These are phyloP conservation scores for Russula brevipes DNA, from an alignment of 768 basidiomycete species.

Conservation along the genomic window DNA sequence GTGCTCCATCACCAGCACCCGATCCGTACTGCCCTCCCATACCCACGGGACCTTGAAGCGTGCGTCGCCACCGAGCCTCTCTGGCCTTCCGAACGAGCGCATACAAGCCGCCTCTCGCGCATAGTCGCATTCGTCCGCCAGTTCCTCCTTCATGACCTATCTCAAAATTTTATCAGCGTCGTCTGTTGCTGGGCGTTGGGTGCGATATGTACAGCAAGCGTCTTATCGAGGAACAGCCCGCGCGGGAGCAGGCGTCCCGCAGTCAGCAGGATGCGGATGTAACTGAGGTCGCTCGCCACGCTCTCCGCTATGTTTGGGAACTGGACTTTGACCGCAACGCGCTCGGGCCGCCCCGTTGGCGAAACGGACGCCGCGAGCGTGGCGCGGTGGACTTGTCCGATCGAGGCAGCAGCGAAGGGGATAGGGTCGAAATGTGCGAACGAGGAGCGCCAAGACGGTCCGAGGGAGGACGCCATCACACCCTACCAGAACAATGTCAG, in stretches of 20 bases:
- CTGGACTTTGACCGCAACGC: constrained; percentile 84
- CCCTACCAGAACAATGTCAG: constrained; percentile 33
- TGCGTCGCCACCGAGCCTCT: constrained; percentile 49
- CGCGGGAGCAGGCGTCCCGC: constrained; percentile 78
- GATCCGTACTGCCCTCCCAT: constrained; percentile 73
- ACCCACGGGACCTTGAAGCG: constrained; percentile 85
- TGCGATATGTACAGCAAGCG: constrained; percentile 58
- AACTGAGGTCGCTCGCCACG: constrained; percentile 82
- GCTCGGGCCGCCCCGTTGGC: constrained; percentile 50
- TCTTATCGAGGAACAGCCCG: constrained; percentile 86
- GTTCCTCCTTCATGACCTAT: constrained; percentile 84
- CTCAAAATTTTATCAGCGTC: neutral
- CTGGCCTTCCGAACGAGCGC: constrained; percentile 48
- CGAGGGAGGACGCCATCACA: constrained; percentile 72
- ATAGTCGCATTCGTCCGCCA: constrained; percentile 93
- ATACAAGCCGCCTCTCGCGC: constrained; percentile 72
- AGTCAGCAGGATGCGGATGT: constrained; percentile 75
- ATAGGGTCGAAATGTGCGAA: constrained; percentile 77
- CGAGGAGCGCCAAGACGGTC: constrained; percentile 61
- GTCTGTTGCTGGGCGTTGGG: neutral
- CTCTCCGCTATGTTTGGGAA: constrained; percentile 89
- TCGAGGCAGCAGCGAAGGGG: constrained; percentile 93
- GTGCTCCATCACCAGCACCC: constrained; percentile 85
- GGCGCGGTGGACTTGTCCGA: constrained; percentile 90
- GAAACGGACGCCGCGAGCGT: constrained; percentile 49